A percentile compares a stretch with the other conserved stretches of the same genome.
Conservation (phyloP, 495 filamentous ascomycete genomes). For the Bathelium albidoporum region DNA sequence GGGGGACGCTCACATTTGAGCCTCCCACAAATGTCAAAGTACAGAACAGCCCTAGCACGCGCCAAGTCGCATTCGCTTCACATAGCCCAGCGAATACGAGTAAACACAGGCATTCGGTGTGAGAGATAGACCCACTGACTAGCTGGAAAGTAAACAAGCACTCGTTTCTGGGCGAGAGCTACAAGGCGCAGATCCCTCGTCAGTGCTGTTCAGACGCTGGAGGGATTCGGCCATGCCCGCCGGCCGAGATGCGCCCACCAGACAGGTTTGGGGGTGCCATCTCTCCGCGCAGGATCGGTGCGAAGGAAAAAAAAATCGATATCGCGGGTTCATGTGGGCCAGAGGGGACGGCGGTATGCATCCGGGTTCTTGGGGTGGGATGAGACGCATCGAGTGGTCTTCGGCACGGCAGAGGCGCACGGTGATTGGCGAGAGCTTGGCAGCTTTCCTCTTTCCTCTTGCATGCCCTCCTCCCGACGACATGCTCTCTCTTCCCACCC, state of each 20-base stretch:
- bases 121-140: not conserved
- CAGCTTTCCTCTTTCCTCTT: not conserved
- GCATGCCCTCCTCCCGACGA: not conserved
- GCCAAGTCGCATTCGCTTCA: not conserved
- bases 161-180: too few species aligned
- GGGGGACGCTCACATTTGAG: too few species aligned
- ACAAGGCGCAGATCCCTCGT: too few species aligned
- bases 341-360: not conserved
- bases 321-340: not conserved
- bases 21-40: too few species aligned
- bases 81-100: not conserved
- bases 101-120: not conserved
- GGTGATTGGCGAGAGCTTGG: constrained; percentile 1
- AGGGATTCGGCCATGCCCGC: too few species aligned
- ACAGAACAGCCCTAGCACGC: too few species aligned
- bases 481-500: not conserved
- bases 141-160: not conserved
- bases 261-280: not conserved
- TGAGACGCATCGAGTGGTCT: not conserved
- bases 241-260: too few species aligned
- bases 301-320: not conserved
- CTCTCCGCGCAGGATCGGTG: not conserved
- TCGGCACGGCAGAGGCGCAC: not conserved
- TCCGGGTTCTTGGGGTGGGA: not conserved
- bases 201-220: too few species aligned